Conservation (phyloP, 2,329 filamentous ascomycete genomes). For the Pseudogymnoascus sp. region DNA sequence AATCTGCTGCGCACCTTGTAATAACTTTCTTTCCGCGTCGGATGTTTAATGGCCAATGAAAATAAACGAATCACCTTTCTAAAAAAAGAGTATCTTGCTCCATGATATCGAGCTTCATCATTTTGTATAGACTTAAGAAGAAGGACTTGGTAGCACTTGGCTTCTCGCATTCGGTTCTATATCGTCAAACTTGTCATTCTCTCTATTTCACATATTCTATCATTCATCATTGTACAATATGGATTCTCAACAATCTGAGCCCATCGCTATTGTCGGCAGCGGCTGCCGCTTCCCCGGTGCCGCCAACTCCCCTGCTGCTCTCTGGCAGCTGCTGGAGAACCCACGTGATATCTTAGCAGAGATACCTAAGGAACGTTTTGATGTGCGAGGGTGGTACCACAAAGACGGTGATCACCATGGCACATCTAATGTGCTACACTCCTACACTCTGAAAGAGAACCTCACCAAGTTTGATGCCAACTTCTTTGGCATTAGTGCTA, state of each 20-base stretch:
- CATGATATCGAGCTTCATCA: slow-evolving; percentile 9
- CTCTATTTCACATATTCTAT: slow-evolving; percentile 7
- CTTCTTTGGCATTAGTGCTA: slow-evolving; percentile 16
- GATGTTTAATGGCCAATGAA: slow-evolving; percentile 12
- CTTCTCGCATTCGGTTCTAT: background rate
- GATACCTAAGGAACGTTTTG: slow-evolving; percentile 14
- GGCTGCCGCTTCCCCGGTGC: slow-evolving; percentile 30
- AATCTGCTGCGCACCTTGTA: background rate
- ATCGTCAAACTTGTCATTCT: background rate
- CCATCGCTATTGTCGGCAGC: slow-evolving; percentile 31
- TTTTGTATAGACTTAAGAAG: slow-evolving; percentile 12
- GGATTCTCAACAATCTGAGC: slow-evolving; percentile 14
- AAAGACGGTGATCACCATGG: slow-evolving; percentile 9
- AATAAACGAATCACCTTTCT: slow-evolving; percentile 11
- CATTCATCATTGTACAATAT: slow-evolving; percentile 11
- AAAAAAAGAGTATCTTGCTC: slow-evolving; percentile 11
- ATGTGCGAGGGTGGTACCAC: background rate
- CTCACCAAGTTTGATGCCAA: slow-evolving; percentile 18
- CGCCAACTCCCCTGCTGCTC: slow-evolving; percentile 28
- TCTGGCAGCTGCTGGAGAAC: slow-evolving; percentile 28
- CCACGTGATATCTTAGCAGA: slow-evolving; percentile 17
- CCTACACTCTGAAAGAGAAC: slow-evolving; percentile 24
- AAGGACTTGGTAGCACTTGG: slow-evolving; percentile 9
- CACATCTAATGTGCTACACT: background rate
- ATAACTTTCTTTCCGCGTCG: slow-evolving; percentile 10